phyloP scores from a whole-genome alignment of 257 asterid species.

The Sherardia arvensis region DNA sequence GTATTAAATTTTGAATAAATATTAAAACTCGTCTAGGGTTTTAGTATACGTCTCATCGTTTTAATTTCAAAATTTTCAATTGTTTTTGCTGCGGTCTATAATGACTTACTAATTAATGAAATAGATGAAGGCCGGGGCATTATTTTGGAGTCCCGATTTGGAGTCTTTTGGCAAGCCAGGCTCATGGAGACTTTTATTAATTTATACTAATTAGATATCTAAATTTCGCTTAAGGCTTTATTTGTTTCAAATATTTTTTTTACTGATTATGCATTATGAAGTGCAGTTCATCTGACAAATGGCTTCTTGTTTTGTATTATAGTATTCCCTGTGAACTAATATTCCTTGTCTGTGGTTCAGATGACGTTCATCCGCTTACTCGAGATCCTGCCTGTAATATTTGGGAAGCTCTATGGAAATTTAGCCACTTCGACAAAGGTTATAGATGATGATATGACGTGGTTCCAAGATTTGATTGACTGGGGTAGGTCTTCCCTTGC shows the following conservation, averaged over 20 bases:
- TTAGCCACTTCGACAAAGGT: slow-evolving; percentile 27
- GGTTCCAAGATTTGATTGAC: slow-evolving; percentile 78
- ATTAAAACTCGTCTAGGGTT: background rate
- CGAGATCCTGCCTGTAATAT: slow-evolving; percentile 70
- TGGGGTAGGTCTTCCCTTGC: slow-evolving; percentile 92
- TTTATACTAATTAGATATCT: background rate
- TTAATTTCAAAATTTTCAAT: background rate
- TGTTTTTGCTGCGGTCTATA: background rate
- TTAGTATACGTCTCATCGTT: background rate
- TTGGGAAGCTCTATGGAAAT: slow-evolving; percentile 40
- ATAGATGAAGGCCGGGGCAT: background rate
- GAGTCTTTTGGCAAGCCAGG: background rate
- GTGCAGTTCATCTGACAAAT: background rate
- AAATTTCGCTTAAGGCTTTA: background rate
- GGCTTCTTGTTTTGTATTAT: slow-evolving; percentile 1
- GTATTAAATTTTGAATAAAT: too few species aligned
- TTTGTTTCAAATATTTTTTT: background rate
- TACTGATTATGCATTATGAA: background rate
- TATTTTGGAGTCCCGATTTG: background rate
- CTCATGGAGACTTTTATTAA: background rate
- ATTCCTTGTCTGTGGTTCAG: slow-evolving; percentile 36
- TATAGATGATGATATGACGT: slow-evolving; percentile 28
- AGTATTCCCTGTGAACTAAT: background rate
- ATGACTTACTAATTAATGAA: background rate
- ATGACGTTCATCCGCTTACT: slow-evolving; percentile 85